Evolutionary conservation across 805 yeast species (phyloP).

Genomic region (Metschnikowia shivogae): DNA sequence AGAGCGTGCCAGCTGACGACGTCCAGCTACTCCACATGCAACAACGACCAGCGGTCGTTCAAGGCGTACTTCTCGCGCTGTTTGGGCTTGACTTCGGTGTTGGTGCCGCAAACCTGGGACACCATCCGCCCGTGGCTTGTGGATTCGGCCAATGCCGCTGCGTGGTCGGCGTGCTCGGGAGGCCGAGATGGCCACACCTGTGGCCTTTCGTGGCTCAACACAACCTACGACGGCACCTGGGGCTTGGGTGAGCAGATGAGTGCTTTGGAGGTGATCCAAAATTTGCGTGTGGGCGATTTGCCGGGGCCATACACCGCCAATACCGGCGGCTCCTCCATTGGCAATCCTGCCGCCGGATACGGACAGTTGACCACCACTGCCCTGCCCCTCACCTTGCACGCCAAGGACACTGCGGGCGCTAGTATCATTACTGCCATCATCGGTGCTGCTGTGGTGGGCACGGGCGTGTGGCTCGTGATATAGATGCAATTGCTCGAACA

Average conservation of each 20-base stretch:
- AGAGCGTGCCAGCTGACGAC: constrained; percentile 70
- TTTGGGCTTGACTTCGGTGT: constrained; percentile 66
- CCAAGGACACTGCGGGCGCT: constrained; percentile 65
- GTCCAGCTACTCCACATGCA: constrained; percentile 43
- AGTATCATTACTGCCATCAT: constrained; percentile 74
- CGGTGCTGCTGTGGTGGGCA: constrained; percentile 19
- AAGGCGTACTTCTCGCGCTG: constrained; percentile 78
- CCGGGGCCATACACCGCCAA: constrained; percentile 30
- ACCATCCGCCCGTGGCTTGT: constrained; percentile 43
- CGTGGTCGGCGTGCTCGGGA: constrained; percentile 17
- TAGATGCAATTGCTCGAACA: background rate
- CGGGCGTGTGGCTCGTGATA: constrained; percentile 18
- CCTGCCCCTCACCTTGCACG: constrained; percentile 11
- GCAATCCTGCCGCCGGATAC: constrained; percentile 34
- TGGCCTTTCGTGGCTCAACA: constrained; percentile 20
- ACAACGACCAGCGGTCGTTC: constrained; percentile 88
- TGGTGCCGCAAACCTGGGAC: constrained; percentile 58
- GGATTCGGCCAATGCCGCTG: constrained; percentile 31
- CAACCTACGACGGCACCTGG: constrained; percentile 16
- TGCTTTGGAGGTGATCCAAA: constrained; percentile 21
- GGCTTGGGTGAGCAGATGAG: constrained; percentile 22
- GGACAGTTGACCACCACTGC: constrained; percentile 8
- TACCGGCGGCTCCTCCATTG: constrained; percentile 35
- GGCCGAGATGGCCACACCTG: constrained; percentile 21
- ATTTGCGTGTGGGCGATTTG: constrained; percentile 21